Conservation (phyloP, 257 asterid genomes). For the Striga asiatica region DNA sequence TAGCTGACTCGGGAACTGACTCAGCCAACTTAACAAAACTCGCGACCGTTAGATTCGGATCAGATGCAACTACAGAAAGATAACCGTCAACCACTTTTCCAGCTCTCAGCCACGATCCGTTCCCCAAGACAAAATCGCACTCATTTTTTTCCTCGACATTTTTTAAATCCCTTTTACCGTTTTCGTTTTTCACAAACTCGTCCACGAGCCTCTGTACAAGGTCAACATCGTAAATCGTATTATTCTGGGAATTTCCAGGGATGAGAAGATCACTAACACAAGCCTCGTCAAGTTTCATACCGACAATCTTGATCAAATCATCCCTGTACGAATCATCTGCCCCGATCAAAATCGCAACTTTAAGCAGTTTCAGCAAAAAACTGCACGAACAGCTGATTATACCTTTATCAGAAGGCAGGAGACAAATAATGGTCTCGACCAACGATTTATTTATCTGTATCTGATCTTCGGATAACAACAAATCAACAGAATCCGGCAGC, state of each 20-base stretch:
- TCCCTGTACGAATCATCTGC: slow-evolving; percentile 54
- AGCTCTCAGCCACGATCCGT: slow-evolving; percentile 57
- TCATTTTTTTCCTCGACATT: slow-evolving; percentile 22
- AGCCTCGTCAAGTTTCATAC: slow-evolving; percentile 76
- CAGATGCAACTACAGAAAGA: slow-evolving; percentile 54
- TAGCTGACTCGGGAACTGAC: slow-evolving; percentile 64
- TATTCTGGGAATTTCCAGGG: slow-evolving; percentile 62
- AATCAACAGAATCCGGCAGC: slow-evolving; percentile 75
- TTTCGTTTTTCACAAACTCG: slow-evolving; percentile 38
- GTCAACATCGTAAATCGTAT: slow-evolving; percentile 52
- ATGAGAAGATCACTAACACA: slow-evolving; percentile 53
- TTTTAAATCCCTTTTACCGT: slow-evolving; percentile 21
- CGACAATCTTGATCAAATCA: slow-evolving; percentile 38
- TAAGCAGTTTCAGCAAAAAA: slow-evolving; percentile 70
- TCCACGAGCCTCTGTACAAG: slow-evolving; percentile 55
- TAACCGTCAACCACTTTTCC: slow-evolving; percentile 60
- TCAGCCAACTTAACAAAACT: slow-evolving; percentile 44
- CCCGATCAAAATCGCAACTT: slow-evolving; percentile 59
- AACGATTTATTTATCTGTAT: slow-evolving; percentile 50
- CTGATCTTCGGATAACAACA: slow-evolving; percentile 60
- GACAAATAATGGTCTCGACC: slow-evolving; percentile 76
- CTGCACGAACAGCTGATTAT: slow-evolving; percentile 45
- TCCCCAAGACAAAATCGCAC: slow-evolving; percentile 48
- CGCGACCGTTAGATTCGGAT: slow-evolving; percentile 39
- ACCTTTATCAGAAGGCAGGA: slow-evolving; percentile 62